Evolutionary conservation across 2,329 filamentous ascomycete genomes (phyloP).

Genomic region (Pseudogymnoascus pannorum): DNA sequence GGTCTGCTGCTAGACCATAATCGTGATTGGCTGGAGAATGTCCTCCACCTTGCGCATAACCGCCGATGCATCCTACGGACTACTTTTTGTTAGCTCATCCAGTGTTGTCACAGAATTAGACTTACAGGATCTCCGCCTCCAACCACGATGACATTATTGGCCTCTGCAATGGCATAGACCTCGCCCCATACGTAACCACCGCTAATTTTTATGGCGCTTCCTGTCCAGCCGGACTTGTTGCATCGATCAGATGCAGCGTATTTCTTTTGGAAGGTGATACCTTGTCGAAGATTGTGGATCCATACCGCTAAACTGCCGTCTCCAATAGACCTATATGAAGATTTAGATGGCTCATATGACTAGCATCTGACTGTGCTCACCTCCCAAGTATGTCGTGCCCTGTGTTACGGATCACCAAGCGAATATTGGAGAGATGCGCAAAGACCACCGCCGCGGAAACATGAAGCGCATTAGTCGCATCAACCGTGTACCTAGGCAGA

Average conservation of each 20-base stretch:
- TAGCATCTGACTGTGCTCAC: not conserved
- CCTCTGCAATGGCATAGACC: slow-evolving; percentile 27
- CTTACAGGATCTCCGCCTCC: slow-evolving; percentile 27
- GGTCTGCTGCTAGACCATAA: slow-evolving; percentile 38
- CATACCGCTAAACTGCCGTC: slow-evolving; percentile 34
- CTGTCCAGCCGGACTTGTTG: slow-evolving; percentile 26
- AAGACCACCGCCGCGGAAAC: slow-evolving; percentile 36
- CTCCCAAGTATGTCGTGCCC: slow-evolving; percentile 40
- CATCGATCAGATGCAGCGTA: slow-evolving; percentile 21
- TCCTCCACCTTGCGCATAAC: slow-evolving; percentile 36
- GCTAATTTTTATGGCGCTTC: slow-evolving; percentile 30
- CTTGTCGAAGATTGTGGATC: slow-evolving; percentile 39
- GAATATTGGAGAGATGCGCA: slow-evolving; percentile 36
- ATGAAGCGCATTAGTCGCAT: slow-evolving; percentile 31
- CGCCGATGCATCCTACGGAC: slow-evolving; percentile 28
- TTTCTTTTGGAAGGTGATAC: slow-evolving; percentile 18
- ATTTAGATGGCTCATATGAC: not conserved
- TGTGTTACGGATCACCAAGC: slow-evolving; percentile 37
- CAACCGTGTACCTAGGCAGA: slow-evolving; percentile 33
- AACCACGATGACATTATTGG: slow-evolving; percentile 31
- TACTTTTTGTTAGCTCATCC: slow-evolving; percentile 24
- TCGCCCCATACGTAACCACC: slow-evolving; percentile 31
- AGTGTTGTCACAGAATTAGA: slow-evolving; percentile 16
- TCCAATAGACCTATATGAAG: slow-evolving; percentile 22
- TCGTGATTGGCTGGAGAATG: slow-evolving; percentile 33